phyloP scores from a whole-genome alignment of 2,329 filamentous ascomycete genomes.

The Curvularia spicifera region DNA sequence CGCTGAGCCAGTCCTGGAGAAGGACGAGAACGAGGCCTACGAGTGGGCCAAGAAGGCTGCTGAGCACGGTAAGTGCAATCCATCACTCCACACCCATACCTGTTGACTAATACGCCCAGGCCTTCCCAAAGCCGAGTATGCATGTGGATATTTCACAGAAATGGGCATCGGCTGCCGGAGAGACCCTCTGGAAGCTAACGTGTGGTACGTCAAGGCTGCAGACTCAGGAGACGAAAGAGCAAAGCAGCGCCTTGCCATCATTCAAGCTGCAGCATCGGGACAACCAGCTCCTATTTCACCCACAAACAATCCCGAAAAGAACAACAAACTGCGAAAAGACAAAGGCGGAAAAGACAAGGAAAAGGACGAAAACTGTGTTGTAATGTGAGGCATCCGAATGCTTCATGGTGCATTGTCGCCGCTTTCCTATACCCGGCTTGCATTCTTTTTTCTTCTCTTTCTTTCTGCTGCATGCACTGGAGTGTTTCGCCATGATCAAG shows the following conservation, averaged over 20 bases:
- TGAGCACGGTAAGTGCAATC: slow-evolving; percentile 71
- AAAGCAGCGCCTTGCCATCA: slow-evolving; percentile 83
- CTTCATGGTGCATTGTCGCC: slow-evolving; percentile 1
- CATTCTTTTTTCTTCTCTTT: background rate
- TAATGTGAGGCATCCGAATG: slow-evolving; percentile 38
- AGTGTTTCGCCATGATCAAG: slow-evolving; percentile 3
- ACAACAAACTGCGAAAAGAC: slow-evolving; percentile 38
- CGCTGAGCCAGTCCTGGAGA: slow-evolving; percentile 87
- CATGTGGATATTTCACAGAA: slow-evolving; percentile 95
- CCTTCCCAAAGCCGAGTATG: slow-evolving; percentile 79
- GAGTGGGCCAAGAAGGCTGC: slow-evolving; percentile 93
- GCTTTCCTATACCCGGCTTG: slow-evolving; percentile 8
- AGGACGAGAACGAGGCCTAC: slow-evolving; percentile 94
- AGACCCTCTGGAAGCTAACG: slow-evolving; percentile 94
- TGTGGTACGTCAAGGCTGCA: slow-evolving; percentile 97
- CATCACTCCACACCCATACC: background rate
- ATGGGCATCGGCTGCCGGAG: slow-evolving; percentile 96
- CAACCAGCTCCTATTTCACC: slow-evolving; percentile 36
- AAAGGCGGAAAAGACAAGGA: slow-evolving; percentile 43
- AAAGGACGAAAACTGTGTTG: slow-evolving; percentile 49
- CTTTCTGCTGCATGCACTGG: slow-evolving; percentile 1
- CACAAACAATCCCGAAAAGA: slow-evolving; percentile 18
- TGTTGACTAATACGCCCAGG: slow-evolving; percentile 55
- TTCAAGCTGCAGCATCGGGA: slow-evolving; percentile 77
- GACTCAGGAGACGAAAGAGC: slow-evolving; percentile 91